Conservation (phyloP, 1,284 basidiomycete genomes). For the Apiotrichum gamsii region DNA sequence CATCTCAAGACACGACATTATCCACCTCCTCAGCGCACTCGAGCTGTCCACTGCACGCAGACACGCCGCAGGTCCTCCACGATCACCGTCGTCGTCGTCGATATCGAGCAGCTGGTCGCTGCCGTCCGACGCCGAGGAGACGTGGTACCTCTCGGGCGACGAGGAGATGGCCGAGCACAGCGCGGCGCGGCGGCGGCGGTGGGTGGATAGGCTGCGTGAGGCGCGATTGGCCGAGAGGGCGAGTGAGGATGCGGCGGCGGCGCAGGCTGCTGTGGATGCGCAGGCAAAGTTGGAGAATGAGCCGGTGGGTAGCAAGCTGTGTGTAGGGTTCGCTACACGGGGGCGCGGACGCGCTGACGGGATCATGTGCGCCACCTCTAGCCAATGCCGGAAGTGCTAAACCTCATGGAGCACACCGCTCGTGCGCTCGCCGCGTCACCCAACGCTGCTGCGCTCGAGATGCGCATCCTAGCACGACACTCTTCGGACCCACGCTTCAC, state of each 20-base stretch:
- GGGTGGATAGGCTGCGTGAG: slow-evolving; percentile 58
- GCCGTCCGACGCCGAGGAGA: slow-evolving; percentile 73
- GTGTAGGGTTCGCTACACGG: too few species aligned
- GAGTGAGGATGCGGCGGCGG: slow-evolving; percentile 56
- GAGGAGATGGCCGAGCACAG: slow-evolving; percentile 60
- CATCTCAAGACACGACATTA: slow-evolving; percentile 68
- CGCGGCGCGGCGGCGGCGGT: slow-evolving; percentile 58
- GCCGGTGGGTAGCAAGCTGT: slow-evolving; percentile 9
- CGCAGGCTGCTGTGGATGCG: slow-evolving; percentile 54
- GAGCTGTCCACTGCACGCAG: too few species aligned
- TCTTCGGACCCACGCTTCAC: slow-evolving; percentile 63
- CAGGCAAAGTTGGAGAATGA: slow-evolving; percentile 69
- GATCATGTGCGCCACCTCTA: slow-evolving; percentile 36
- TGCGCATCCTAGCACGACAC: slow-evolving; percentile 80
- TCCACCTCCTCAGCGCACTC: slow-evolving; percentile 59
- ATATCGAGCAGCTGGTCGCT: slow-evolving; percentile 58
- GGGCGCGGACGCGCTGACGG: too few species aligned
- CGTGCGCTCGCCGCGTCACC: slow-evolving; percentile 59
- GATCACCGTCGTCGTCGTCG: too few species aligned
- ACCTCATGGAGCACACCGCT: slow-evolving; percentile 70
- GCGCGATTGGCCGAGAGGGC: slow-evolving; percentile 55
- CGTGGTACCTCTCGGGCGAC: slow-evolving; percentile 62
- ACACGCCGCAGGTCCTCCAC: too few species aligned
- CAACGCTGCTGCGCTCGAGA: slow-evolving; percentile 69
- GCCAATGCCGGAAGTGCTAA: slow-evolving; percentile 61